Percentiles rank a stretch among this genome's conserved stretches.
Evolutionary conservation across 129 eudicot species (phyloP).

Genomic region (Saussurea involucrata): DNA sequence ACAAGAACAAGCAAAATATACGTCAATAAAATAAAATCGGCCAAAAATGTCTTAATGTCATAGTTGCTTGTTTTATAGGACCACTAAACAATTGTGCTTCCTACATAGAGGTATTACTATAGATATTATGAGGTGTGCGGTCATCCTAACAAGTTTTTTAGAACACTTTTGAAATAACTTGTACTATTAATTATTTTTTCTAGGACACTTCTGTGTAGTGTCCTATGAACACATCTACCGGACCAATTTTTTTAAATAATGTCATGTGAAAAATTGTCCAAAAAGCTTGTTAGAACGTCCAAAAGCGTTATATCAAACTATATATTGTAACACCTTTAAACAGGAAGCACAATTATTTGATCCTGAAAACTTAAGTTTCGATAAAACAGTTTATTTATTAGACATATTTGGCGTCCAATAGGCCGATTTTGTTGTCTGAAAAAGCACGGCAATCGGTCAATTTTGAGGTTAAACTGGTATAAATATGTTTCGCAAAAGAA

Average conservation of each 20-base stretch:
- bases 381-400: not conserved
- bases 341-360: not conserved
- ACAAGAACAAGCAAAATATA: slow-evolving; percentile 15
- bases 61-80: not conserved
- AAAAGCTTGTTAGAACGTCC: not conserved
- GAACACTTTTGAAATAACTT: too few species aligned
- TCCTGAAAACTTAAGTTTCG: not conserved
- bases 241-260: too few species aligned
- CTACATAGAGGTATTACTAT: not conserved
- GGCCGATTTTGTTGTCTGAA: too few species aligned
- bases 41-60: not conserved
- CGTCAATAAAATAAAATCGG: not conserved
- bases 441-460: not conserved
- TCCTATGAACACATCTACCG: too few species aligned
- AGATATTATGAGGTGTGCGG: too few species aligned
- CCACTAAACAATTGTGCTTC: not conserved
- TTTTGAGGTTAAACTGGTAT: not conserved
- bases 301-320: not conserved
- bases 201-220: too few species aligned
- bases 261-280: not conserved
- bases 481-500: not conserved
- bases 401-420: not conserved
- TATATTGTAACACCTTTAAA: too few species aligned
- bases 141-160: not conserved
- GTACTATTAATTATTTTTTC: too few species aligned